Base-by-base conservation (phyloP, 1,284 basidiomycete genomes). In the Boletus mariae region DNA sequence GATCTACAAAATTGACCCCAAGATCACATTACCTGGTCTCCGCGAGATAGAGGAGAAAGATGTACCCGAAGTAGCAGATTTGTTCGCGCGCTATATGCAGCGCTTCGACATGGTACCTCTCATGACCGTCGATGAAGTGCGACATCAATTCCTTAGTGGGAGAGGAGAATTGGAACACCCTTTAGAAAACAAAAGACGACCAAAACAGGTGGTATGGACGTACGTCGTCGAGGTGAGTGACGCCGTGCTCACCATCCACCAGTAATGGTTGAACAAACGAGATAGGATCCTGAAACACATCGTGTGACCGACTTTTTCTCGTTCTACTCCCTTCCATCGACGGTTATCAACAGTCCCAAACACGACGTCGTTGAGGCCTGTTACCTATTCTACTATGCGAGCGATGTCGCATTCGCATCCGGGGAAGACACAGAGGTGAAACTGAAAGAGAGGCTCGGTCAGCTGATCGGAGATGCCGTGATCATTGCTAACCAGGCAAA, bases 261-360 rank as follows among this genome's bases (percentile, higher is more conserved):
- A 48, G 25, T 20, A 4, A 32, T 51, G 6, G 23, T 53, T 23
- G 41, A 17, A 42, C 26, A 12, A 34, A 11, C 44, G 51, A 37
- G 15, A 7, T 55, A 98, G 93, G 81, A 98, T 68, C 87, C 89
- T 0, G 73, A 82, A 50, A 90, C 89, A 5, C 83, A 89, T 54
- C 79, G 82, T 53, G 90, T 99, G 63, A 98, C 95, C 3, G 97
- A 99, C 73, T 88, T 96, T 66, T 88, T 98, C 71, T 96, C 96
- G 7, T 98, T 98, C 77, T 99, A 98, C 73, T 92, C 91, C 8
- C 83, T 99, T 20, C 96, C 97, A 0, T 98, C 95, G 5, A 91
- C 91, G 3, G 84, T 96, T 53, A 89, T 96, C 61, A 79, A 82
- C 49, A 82, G 80, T 58, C 57, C 77, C 50, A 80, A 84, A 60